These are phyloP conservation scores for Tuber indicum DNA, from an alignment of 495 filamentous ascomycete species.

Conservation along the genomic window DNA sequence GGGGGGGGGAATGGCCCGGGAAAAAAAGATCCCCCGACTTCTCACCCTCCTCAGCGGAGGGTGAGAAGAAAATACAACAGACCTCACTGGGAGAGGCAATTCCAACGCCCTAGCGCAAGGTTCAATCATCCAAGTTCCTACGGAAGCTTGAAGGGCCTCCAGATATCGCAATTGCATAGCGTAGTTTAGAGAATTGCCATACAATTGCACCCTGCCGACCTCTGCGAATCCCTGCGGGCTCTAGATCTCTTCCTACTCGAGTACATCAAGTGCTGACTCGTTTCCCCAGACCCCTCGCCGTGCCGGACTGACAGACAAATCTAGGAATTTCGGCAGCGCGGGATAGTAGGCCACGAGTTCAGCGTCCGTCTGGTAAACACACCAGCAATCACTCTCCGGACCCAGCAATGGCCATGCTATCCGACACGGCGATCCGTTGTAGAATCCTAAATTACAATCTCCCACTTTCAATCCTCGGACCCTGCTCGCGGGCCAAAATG, in stretches of 20 bases:
- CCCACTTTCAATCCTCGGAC: background rate
- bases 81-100: too few species aligned
- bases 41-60: too few species aligned
- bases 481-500: background rate
- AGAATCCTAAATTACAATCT: background rate
- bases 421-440: background rate
- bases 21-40: too few species aligned
- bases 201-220: background rate
- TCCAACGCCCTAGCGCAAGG: too few species aligned
- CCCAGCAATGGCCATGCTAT: background rate
- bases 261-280: background rate
- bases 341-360: background rate
- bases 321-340: background rate
- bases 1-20: too few species aligned
- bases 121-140: too few species aligned
- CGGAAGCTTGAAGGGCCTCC: too few species aligned
- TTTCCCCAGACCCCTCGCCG: background rate
- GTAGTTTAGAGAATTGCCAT: background rate
- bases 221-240: background rate
- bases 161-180: background rate
- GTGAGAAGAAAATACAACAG: too few species aligned
- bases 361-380: background rate
- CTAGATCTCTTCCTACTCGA: background rate
- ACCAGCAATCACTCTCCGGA: background rate
- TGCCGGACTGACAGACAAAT: background rate